These are phyloP conservation scores for Pyrenopolyporus hunteri DNA, from an alignment of 495 filamentous ascomycete genomes.

Conservation along the genomic window DNA sequence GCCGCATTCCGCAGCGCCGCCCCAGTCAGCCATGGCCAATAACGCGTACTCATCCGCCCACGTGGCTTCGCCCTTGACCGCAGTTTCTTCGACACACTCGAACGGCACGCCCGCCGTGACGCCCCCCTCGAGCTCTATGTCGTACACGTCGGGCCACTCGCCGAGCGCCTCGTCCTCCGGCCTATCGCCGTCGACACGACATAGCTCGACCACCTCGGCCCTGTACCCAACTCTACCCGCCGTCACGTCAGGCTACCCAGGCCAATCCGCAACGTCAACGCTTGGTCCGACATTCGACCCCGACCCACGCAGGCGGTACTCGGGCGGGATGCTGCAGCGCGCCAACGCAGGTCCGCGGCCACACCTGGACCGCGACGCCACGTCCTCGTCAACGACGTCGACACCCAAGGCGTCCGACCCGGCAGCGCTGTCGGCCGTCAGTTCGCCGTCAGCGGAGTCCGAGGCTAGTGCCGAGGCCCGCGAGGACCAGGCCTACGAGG, in stretches of 20 bases:
- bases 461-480: conserved; percentile 48
- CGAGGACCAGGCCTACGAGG: conserved; percentile 63
- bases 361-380: conserved; percentile 57
- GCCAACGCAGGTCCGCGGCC: conserved; percentile 53
- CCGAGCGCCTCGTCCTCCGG: conserved; percentile 69
- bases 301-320: conserved; percentile 83
- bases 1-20: conserved; percentile 57
- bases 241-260: conserved; percentile 67
- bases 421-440: conserved; percentile 45
- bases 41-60: conserved; percentile 59
- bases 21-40: conserved; percentile 50
- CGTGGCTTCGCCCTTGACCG: conserved; percentile 65
- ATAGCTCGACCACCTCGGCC: conserved; percentile 61
- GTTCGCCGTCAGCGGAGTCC: conserved; percentile 53
- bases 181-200: conserved; percentile 69
- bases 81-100: conserved; percentile 59
- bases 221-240: conserved; percentile 89
- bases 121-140: conserved; percentile 84
- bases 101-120: conserved; percentile 83
- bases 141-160: conserved; percentile 85
- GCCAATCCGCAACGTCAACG: conserved; percentile 71
- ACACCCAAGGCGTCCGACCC: conserved; percentile 59
- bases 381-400: conserved; percentile 58
- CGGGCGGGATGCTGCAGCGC: conserved; percentile 84
- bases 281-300: conserved; percentile 82